phyloP scores from a whole-genome alignment of 2,329 filamentous ascomycete species.

The Capronia coronata region DNA sequence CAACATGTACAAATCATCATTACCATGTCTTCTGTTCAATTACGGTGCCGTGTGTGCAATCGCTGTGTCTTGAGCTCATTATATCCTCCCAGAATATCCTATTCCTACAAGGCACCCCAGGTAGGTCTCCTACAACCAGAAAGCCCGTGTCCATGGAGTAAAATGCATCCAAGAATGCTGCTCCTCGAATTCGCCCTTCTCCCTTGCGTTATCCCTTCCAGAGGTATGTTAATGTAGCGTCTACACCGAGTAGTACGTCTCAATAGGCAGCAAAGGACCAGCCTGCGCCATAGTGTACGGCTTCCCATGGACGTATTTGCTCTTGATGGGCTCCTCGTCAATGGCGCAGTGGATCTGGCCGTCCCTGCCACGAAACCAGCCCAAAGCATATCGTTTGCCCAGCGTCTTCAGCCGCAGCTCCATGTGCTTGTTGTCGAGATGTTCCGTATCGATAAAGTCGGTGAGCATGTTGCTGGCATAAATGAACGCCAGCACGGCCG shows the following conservation, averaged over 20 bases:
- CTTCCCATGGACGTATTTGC: conserved; percentile 58
- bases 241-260: conserved; percentile 23
- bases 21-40: background rate
- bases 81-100: background rate
- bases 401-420: conserved; percentile 51
- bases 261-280: conserved; percentile 18
- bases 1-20: background rate
- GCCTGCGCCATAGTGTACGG: conserved; percentile 32
- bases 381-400: conserved; percentile 66
- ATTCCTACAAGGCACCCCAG: background rate
- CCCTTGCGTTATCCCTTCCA: no score
- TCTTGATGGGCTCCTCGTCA: conserved; percentile 66
- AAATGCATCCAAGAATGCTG: no score
- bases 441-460: conserved; percentile 65
- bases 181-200: no score
- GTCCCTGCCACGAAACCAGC: conserved; percentile 70
- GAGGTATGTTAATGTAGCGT: no score
- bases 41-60: no score
- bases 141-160: no score
- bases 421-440: conserved; percentile 57
- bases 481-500: conserved; percentile 68
- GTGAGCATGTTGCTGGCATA: conserved; percentile 75
- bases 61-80: background rate
- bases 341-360: conserved; percentile 68
- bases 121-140: no score